Base-by-base conservation (phyloP, 2,329 filamentous ascomycete species). In the Cercospora canescens region DNA sequence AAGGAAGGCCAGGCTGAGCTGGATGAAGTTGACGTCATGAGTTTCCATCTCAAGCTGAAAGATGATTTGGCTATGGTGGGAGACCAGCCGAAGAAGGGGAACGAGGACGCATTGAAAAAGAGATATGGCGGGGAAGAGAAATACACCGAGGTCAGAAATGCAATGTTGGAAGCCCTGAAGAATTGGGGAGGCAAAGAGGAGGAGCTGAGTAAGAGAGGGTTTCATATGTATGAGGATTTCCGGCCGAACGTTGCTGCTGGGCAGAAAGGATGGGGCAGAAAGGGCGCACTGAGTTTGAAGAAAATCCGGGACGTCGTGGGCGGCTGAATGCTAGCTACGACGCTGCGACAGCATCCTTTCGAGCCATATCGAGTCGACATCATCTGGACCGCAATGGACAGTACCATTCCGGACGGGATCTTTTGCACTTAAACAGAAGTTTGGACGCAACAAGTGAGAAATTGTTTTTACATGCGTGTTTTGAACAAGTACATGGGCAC, bases 181-280 rank as follows among this genome's bases (percentile, higher is more conserved):
- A 41, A 9, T 1, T 76, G 74, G 75, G 62, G 71, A 16, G 73
- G 70, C 1, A 63, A 69, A 26, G 74, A 75, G 48, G 71, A 74
- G 1, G 72, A 76, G 57, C 37, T 76, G 39, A 65, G 70, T 48
- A 67, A 69, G 24, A 64, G 67, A 18, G 75, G 70, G 5, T 76
- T 77, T 52, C 67, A 71, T 18, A 71, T 74, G 45, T 77, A 77
- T 64, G 76, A 77, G 62, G 60, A 69, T 26, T 76, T 77, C 35
- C 66, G 74, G 26, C 75, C 74, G 14, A 71, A 61, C 32, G 70
- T 76, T 7, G 70, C 64, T 3, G 34, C 62, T 11, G 73, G 73
- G 5, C 72, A 76, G 60, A 74, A 75, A 58, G 75, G 74, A 0
- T 77, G 75, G 75, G 74, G 73, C 18, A 73, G 67, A 60, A 76